Conservation (phyloP, 2,329 filamentous ascomycete genomes). For the Neofusicoccum ribis region DNA sequence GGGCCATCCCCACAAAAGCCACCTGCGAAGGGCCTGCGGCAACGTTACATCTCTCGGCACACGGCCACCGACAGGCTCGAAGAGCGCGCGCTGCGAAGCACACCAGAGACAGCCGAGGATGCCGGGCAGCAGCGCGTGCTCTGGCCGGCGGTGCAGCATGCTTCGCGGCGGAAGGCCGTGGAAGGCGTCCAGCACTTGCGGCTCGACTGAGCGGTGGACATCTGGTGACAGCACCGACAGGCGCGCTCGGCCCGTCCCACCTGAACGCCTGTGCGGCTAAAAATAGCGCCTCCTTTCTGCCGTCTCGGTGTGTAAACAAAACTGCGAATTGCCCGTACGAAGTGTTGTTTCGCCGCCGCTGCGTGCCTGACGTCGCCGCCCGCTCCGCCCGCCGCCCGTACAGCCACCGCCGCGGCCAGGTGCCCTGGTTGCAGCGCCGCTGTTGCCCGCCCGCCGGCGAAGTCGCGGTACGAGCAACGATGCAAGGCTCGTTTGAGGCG, state of each 20-base stretch:
- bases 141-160: background rate
- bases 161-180: background rate
- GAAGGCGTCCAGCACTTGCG: background rate
- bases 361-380: background rate
- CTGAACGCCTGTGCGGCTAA: background rate
- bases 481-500: background rate
- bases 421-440: background rate
- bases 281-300: slow-evolving; percentile 6
- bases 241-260: background rate
- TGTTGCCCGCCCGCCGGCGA: background rate
- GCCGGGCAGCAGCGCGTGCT: background rate
- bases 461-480: slow-evolving; percentile 1
- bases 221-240: background rate
- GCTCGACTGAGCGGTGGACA: background rate
- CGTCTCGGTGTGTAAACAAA: background rate
- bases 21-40: slow-evolving; percentile 1
- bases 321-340: background rate
- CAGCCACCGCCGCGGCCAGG: slow-evolving; percentile 10
- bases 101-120: background rate
- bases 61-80: background rate
- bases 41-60: slow-evolving; percentile 3
- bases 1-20: slow-evolving; percentile 13
- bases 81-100: background rate
- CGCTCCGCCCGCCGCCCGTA: background rate
- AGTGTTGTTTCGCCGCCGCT: background rate